These are phyloP conservation scores for Xylaria arbuscula DNA, from an alignment of 2,329 filamentous ascomycete species.

Conservation along the genomic window DNA sequence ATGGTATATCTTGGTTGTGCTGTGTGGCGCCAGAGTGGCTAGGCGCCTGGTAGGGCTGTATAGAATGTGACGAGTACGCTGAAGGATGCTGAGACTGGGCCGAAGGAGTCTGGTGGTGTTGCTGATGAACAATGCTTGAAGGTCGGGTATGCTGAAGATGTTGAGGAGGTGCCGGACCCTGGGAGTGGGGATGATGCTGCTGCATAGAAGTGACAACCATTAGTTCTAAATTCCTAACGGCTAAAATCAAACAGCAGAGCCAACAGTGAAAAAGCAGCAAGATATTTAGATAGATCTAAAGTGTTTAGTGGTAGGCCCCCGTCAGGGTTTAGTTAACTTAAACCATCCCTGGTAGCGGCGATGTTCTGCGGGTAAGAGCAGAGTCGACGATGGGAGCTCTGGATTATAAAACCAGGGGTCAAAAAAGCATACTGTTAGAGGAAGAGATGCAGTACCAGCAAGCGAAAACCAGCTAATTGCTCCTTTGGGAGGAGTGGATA, in stretches of 20 bases:
- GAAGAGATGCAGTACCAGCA: constrained; percentile 50
- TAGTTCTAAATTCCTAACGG: constrained; percentile 57
- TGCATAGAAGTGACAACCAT: constrained; percentile 73
- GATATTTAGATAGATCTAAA: constrained; percentile 59
- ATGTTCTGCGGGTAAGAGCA: constrained; percentile 54
- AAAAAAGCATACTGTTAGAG: constrained; percentile 46
- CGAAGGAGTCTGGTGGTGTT: constrained; percentile 74
- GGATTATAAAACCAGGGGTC: constrained; percentile 49
- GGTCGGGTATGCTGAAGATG: constrained; percentile 77
- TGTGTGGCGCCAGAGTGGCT: constrained; percentile 71
- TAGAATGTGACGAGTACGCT: constrained; percentile 75
- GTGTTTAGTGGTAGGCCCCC: constrained; percentile 60
- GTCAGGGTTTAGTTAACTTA: constrained; percentile 58
- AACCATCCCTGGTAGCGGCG: constrained; percentile 60
- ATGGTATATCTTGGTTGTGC: constrained; percentile 75
- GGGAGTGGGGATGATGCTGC: constrained; percentile 80
- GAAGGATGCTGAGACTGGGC: constrained; percentile 70
- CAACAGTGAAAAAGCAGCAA: constrained; percentile 55
- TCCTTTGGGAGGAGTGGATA: constrained; percentile 48
- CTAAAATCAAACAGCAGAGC: constrained; percentile 51
- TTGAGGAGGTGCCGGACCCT: constrained; percentile 75
- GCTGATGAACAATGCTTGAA: constrained; percentile 78
- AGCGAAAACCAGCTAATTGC: constrained; percentile 48
- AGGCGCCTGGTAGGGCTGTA: constrained; percentile 75
- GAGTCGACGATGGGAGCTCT: constrained; percentile 48